Percentiles rank a stretch among this genome's conserved stretches.
These are phyloP conservation scores for Metarhizium rileyi DNA, from an alignment of 2,329 filamentous ascomycete species.

Conservation along the genomic window DNA sequence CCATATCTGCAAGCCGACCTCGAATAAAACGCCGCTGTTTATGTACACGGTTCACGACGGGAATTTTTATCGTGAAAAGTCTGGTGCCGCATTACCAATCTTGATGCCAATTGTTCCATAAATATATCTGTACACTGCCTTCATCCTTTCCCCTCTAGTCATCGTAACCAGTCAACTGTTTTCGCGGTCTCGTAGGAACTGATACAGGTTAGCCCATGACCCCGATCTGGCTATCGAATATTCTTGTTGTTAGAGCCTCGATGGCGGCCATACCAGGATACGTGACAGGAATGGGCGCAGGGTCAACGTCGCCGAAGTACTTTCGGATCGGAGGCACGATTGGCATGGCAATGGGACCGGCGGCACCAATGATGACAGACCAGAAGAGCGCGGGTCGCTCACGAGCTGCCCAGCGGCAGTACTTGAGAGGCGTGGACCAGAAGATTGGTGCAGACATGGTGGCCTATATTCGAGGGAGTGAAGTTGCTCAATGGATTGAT, in stretches of 20 bases:
- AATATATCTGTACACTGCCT: too few relatives aligned
- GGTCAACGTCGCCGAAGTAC: slow-evolving; percentile 63
- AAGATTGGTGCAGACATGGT: slow-evolving; percentile 65
- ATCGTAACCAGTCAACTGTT: slow-evolving; percentile 51
- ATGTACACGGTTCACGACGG: slow-evolving; percentile 5
- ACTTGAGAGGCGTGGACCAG: slow-evolving; percentile 74
- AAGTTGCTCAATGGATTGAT: too few relatives aligned
- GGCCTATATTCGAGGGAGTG: slow-evolving; percentile 9
- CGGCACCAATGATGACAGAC: slow-evolving; percentile 62
- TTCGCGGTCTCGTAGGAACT: slow-evolving; percentile 51
- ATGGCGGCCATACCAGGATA: slow-evolving; percentile 67
- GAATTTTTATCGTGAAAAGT: neutral
- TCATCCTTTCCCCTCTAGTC: slow-evolving; percentile 30
- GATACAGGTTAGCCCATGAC: neutral
- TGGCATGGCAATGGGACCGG: slow-evolving; percentile 62
- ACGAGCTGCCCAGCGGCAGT: slow-evolving; percentile 79
- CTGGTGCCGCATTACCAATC: neutral
- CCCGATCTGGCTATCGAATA: neutral
- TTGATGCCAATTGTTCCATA: neutral
- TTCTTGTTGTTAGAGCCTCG: neutral
- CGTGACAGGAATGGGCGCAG: slow-evolving; percentile 68
- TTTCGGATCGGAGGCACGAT: slow-evolving; percentile 65
- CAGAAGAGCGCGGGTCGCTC: slow-evolving; percentile 89
- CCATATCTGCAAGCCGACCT: neutral
- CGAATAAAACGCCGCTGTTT: slow-evolving; percentile 6